Conservation (phyloP, 2,329 filamentous ascomycete genomes). For the Westerdykella aurantiaca region DNA sequence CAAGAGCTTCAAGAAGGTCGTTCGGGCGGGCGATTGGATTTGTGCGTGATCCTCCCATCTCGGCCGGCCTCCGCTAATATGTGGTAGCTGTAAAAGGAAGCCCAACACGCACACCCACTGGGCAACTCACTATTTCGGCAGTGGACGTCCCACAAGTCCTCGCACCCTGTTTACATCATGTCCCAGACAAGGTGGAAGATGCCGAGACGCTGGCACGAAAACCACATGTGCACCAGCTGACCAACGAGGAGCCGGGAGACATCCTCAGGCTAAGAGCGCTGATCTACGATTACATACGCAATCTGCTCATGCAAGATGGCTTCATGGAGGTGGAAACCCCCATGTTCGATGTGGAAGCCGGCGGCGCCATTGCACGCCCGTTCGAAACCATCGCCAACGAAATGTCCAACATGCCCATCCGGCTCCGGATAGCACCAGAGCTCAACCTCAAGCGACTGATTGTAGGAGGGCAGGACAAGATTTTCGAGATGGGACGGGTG, state of each 20-base stretch:
- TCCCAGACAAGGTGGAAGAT: conserved; percentile 66
- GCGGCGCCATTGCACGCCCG: conserved; percentile 81
- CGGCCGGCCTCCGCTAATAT: conserved; percentile 7
- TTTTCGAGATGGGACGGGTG: conserved; percentile 88
- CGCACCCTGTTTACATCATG: conserved; percentile 70
- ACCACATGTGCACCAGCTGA: conserved; percentile 81
- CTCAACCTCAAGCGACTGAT: conserved; percentile 91
- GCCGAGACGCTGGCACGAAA: conserved; percentile 67
- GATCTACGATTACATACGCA: conserved; percentile 67
- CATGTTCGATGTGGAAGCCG: conserved; percentile 72
- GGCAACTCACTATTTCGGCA: conserved; percentile 69
- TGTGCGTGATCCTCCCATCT: conserved; percentile 49
- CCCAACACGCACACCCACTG: conserved; percentile 63
- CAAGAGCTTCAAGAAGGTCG: conserved; percentile 57
- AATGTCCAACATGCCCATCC: conserved; percentile 64
- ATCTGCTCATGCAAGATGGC: conserved; percentile 62
- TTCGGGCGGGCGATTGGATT: conserved; percentile 77
- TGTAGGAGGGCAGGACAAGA: conserved; percentile 76
- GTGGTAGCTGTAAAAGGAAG: conserved; percentile 59
- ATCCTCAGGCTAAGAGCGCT: conserved; percentile 67
- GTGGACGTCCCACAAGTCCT: conserved; percentile 64
- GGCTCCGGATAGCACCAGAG: conserved; percentile 86
- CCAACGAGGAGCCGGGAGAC: conserved; percentile 63
- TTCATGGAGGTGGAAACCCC: conserved; percentile 91
- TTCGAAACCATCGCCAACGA: conserved; percentile 78